Conservation (phyloP, 139 green algal genomes). For the Chlamydomonas sp. region DNA sequence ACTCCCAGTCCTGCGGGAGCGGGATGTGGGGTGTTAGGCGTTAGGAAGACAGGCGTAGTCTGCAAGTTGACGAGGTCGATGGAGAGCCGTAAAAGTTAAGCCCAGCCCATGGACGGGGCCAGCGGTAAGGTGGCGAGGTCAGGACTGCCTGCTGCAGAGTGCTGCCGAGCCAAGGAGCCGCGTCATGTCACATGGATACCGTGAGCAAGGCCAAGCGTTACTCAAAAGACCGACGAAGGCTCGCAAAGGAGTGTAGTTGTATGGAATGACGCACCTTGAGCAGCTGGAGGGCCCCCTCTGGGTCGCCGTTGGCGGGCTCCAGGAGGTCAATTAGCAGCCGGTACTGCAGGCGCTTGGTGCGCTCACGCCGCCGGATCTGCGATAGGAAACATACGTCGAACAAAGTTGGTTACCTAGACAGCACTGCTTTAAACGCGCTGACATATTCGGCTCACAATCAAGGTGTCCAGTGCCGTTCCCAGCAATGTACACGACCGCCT, state of each 20-base stretch:
- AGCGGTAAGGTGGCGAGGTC: too few species aligned
- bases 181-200: too few species aligned
- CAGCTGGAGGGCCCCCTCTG: neutral
- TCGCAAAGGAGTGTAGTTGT: too few species aligned
- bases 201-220: too few species aligned
- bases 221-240: too few species aligned
- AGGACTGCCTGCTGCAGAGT: too few species aligned
- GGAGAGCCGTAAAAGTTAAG: too few species aligned
- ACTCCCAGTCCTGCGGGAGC: slow-evolving; percentile 14
- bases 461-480: neutral
- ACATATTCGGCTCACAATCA: neutral
- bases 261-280: neutral
- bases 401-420: neutral
- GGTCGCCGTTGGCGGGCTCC: neutral
- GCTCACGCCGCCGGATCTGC: slow-evolving; percentile 29
- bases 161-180: too few species aligned
- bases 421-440: neutral
- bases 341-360: slow-evolving; percentile 15
- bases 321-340: slow-evolving; percentile 1
- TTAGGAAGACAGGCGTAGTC: neutral
- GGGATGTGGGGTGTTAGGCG: neutral
- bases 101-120: too few species aligned
- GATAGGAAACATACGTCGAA: neutral
- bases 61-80: neutral
- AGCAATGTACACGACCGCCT: neutral